A percentile compares a stretch with the other conserved stretches of the same genome.
phyloP scores from a whole-genome alignment of 352 stramenopile genomes.

The Globisporangium carolinianum region DNA sequence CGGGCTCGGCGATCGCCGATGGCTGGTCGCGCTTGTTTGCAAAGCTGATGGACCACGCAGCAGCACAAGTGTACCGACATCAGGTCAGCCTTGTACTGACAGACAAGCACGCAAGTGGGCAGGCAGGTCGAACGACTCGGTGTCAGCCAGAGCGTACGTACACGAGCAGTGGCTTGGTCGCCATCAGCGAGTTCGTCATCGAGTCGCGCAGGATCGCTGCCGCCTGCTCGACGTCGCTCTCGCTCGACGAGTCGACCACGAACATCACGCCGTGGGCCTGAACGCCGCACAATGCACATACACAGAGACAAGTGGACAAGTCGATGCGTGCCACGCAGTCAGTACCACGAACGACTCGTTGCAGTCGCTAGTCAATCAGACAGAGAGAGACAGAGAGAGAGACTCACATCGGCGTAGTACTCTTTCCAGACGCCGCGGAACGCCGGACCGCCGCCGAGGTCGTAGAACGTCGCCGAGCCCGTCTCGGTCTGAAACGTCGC shows the following conservation, averaged over 20 bases:
- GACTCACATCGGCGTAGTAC: conserved; percentile 74
- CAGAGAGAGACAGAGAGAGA: neutral
- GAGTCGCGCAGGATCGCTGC: conserved; percentile 38
- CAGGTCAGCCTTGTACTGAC: neutral
- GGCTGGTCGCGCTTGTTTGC: conserved; percentile 71
- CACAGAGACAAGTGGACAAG: conserved; percentile 1
- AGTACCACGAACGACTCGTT: neutral
- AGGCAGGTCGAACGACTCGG: no score
- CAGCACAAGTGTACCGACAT: no score
- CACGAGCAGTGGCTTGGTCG: conserved; percentile 64
- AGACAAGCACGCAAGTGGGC: neutral
- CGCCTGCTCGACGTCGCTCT: conserved; percentile 38
- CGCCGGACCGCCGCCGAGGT: conserved; percentile 65
- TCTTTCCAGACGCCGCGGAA: conserved; percentile 77
- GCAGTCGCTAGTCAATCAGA: neutral
- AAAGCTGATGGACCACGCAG: conserved; percentile 26
- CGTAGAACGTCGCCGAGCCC: conserved; percentile 71
- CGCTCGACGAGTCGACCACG: conserved; percentile 59
- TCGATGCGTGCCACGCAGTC: neutral
- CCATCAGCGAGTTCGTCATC: conserved; percentile 50
- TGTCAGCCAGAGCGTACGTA: conserved; percentile 15
- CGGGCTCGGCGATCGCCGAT: conserved; percentile 25
- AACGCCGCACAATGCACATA: neutral
- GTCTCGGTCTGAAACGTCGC: conserved; percentile 65
- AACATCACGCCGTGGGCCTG: conserved; percentile 70